A percentile compares a stretch with the other conserved stretches of the same genome.
Evolutionary conservation across 2,329 filamentous ascomycete genomes (phyloP).

Genomic region (Ophiostoma populinum): DNA sequence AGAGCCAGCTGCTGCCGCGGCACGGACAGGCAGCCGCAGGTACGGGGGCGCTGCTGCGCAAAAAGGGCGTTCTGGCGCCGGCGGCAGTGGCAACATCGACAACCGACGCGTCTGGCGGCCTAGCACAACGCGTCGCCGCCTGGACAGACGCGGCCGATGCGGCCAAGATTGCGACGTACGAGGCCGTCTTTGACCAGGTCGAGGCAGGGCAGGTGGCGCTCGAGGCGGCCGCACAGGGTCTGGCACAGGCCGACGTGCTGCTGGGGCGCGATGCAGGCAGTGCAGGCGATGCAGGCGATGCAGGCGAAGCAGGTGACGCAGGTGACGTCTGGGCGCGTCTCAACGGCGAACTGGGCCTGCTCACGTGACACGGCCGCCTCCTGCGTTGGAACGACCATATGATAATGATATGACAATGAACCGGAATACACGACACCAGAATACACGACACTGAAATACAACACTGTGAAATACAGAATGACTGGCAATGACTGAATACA

Average conservation of each 20-base stretch:
- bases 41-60: conserved; percentile 11
- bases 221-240: conserved; percentile 29
- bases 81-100: conserved; percentile 20
- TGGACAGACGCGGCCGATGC: conserved; percentile 45
- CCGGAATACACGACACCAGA: too few species aligned
- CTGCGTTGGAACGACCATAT: not conserved
- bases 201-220: conserved; percentile 40
- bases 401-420: conserved; percentile 3
- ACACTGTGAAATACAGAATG: not conserved
- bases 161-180: conserved; percentile 40
- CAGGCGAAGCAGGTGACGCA: conserved; percentile 11
- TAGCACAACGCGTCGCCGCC: conserved; percentile 27
- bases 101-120: conserved; percentile 22
- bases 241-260: conserved; percentile 32
- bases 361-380: conserved; percentile 19
- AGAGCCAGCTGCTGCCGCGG: conserved; percentile 41
- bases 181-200: conserved; percentile 40
- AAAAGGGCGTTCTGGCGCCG: conserved; percentile 22
- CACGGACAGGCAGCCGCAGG: conserved; percentile 21
- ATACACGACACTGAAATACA: too few species aligned
- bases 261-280: conserved; percentile 17
- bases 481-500: too few species aligned
- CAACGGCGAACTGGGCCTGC: conserved; percentile 36
- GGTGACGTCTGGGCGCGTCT: conserved; percentile 32
- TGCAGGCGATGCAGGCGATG: conserved; percentile 2